A percentile compares a stretch with the other conserved stretches of the same genome.
These are phyloP conservation scores for Verticillium longisporum DNA, from an alignment of 2,329 filamentous ascomycete genomes.

Conservation along the genomic window DNA sequence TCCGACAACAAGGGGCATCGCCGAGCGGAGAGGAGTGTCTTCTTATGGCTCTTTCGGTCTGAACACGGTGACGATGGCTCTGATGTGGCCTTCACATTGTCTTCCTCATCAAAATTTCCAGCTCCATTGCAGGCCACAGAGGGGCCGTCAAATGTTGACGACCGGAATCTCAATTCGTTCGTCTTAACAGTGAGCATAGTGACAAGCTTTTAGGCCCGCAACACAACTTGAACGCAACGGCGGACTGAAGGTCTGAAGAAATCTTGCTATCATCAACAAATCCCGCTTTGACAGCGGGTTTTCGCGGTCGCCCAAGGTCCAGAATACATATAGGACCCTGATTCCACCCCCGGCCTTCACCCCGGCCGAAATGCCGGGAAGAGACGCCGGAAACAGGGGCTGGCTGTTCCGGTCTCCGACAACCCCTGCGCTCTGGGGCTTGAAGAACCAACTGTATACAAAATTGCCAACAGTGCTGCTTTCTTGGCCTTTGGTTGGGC, in stretches of 20 bases:
- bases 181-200: no score
- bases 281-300: neutral
- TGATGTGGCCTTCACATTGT: no score
- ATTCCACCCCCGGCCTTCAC: neutral
- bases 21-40: neutral
- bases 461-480: neutral
- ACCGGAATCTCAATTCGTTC: no score
- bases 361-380: neutral
- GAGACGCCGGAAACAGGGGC: neutral
- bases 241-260: neutral
- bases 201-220: no score
- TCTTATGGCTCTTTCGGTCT: no score
- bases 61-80: no score
- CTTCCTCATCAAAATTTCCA: no score
- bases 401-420: no score
- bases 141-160: no score
- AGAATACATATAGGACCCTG: neutral
- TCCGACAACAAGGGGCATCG: neutral
- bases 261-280: neutral
- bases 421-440: neutral
- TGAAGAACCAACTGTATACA: neutral
- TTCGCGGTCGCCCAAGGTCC: neutral
- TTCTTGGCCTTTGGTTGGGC: neutral
- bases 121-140: no score
- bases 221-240: neutral